Evolutionary conservation across 2,329 filamentous ascomycete genomes (phyloP), one percentile per base, ranked within the genome.

Genomic region (Pestalotiopsis sp.): DNA sequence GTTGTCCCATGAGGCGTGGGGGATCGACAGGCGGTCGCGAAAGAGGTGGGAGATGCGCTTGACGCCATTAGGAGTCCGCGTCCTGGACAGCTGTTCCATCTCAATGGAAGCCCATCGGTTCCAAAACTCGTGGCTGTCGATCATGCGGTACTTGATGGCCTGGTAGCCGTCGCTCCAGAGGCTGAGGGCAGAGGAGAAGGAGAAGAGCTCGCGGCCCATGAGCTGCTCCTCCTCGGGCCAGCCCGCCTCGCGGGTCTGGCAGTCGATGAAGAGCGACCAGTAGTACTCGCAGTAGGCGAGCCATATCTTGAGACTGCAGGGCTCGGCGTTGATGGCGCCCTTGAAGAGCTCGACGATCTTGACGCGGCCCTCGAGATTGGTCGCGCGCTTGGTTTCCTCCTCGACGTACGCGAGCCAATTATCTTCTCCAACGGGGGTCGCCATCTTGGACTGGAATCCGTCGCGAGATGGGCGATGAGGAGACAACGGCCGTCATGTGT

Each of bases 91-190:
- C 72, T 92, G 87, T 72, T 92, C 88, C 78, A 92, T 85, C 77
- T 94, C 86, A 61, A 94, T 86, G 67, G 90, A 89, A 58, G 93
- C 85, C 86, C 92, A 95, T 72, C 91, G 89, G 76, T 95, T 89
- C 93, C 93, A 97, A 12, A 96, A 86, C 68, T 90, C 80, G 76
- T 94, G 91, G 76, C 93, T 95, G 78, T 94, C 92, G 76, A 88
- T 88, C 69, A 96, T 83, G 70, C 92, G 91, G 79, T 91, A 93
- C 76, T 91, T 89, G 66, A 93, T 92, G 57, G 89, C 88, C 70
- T 91, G 86, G 73, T 93, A 90, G 45, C 89, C 93, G 74, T 92
- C 86, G 76, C 91, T 88, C 87, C 93, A 93, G 1, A 93, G 85
- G 67, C 89, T 87, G 67, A 93, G 81, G 60, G 92, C 88, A 61